Conservation (phyloP, 805 yeast genomes). For the Pichia phayaonensis region DNA sequence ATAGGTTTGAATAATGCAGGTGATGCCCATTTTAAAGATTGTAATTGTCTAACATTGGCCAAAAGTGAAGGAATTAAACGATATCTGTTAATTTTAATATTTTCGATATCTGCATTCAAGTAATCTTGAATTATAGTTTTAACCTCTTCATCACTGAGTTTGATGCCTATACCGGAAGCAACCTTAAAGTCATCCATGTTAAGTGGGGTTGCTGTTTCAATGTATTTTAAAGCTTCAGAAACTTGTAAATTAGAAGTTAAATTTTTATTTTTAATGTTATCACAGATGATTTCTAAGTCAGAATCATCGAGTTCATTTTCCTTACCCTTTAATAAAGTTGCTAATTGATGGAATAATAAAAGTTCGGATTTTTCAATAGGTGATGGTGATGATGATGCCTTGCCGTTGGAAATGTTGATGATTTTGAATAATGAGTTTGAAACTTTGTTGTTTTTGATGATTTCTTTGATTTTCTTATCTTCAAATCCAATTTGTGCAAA, state of each 20-base stretch:
- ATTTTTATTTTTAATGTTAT: conserved; percentile 56
- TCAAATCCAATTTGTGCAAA: conserved; percentile 54
- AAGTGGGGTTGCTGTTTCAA: conserved; percentile 47
- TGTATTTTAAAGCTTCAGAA: conserved; percentile 70
- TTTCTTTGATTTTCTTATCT: conserved; percentile 70
- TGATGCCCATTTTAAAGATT: conserved; percentile 84
- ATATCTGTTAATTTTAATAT: conserved; percentile 68
- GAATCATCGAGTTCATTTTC: conserved; percentile 46
- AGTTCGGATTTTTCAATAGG: conserved; percentile 51
- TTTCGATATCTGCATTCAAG: conserved; percentile 50
- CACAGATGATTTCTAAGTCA: conserved; percentile 38
- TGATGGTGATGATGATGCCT: conserved; percentile 16
- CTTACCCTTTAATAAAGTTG: conserved; percentile 51
- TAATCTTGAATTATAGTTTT: conserved; percentile 49
- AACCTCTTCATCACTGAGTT: conserved; percentile 59
- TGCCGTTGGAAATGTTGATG: conserved; percentile 34
- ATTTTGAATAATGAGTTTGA: conserved; percentile 59
- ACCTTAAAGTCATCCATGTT: conserved; percentile 50
- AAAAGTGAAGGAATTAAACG: conserved; percentile 67
- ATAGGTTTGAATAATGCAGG: conserved; percentile 81
- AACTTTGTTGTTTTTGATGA: conserved; percentile 79
- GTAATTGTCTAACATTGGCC: conserved; percentile 67
- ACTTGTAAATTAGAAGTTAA: conserved; percentile 67
- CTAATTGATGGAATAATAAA: conserved; percentile 68
- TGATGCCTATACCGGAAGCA: conserved; percentile 80